phyloP scores from a whole-genome alignment of 2,329 filamentous ascomycete genomes.

The Fusarium armeniacum region DNA sequence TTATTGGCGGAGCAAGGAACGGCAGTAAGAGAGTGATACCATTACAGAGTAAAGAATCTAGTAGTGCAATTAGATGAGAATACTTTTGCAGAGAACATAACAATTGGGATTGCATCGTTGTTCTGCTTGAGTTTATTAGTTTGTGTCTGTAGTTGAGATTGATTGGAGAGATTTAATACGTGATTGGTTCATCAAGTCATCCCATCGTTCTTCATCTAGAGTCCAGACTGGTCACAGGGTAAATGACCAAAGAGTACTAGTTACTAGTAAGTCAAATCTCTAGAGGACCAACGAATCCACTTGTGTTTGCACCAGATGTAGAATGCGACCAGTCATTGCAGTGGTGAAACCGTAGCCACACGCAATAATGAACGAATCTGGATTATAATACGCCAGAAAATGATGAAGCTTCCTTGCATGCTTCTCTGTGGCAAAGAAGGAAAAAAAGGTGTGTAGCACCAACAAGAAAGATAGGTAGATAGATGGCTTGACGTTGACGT shows the following conservation, averaged over 20 bases:
- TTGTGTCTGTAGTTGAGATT: neutral
- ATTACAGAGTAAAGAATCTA: constrained; percentile 20
- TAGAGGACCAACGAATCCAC: constrained; percentile 1
- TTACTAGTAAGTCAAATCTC: neutral
- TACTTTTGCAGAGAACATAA: neutral
- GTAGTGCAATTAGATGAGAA: constrained; percentile 20
- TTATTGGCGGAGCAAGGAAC: constrained; percentile 11
- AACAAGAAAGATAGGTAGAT: neutral
- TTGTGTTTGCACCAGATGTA: constrained; percentile 10
- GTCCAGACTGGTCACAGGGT: neutral
- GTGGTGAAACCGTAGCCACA: constrained; percentile 38
- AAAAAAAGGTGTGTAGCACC: constrained; percentile 16
- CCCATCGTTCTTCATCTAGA: constrained; percentile 4
- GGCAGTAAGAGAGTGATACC: constrained; percentile 2
- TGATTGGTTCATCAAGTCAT: constrained; percentile 27
- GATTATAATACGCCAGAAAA: constrained; percentile 14
- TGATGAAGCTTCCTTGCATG: constrained; percentile 27
- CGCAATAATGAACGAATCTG: constrained; percentile 21
- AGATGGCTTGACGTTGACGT: constrained; percentile 21
- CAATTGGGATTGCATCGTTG: neutral
- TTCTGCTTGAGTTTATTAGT: constrained; percentile 1
- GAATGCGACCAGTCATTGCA: constrained; percentile 25
- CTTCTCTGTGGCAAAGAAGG: neutral
- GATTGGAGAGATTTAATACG: neutral
- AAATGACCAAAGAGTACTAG: constrained; percentile 3